phyloP scores from a whole-genome alignment of 75 land plant species.

The Pseudotsuga menziesii region DNA sequence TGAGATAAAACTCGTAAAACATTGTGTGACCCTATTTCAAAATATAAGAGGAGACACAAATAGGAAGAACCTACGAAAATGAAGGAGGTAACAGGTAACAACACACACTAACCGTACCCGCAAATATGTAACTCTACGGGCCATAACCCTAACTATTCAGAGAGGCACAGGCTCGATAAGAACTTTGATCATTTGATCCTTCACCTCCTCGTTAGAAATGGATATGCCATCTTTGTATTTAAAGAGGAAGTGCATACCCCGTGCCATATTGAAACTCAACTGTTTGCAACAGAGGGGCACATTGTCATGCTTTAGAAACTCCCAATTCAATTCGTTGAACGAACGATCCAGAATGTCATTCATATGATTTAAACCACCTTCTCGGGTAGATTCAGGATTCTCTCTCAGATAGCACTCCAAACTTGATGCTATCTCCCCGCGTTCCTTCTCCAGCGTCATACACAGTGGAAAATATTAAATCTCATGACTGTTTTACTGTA shows the following conservation, averaged over 20 bases:
- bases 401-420: background rate
- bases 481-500: no score
- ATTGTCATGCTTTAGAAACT: background rate
- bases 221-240: background rate
- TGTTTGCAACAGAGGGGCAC: background rate
- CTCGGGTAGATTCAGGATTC: background rate
- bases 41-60: no score
- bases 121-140: background rate
- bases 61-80: no score
- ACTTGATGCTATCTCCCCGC: background rate
- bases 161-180: background rate
- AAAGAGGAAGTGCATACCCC: background rate
- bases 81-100: no score
- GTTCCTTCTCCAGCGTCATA: background rate
- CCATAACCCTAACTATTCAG: background rate
- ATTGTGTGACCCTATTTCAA: no score
- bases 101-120: no score
- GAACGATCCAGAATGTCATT: background rate
- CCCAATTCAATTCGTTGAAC: background rate
- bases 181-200: background rate
- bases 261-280: background rate
- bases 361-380: background rate
- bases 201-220: background rate
- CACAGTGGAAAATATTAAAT: background rate
- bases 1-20: no score